These are phyloP conservation scores for Lathyrus oleraceus DNA, from an alignment of 306 rosid species.

Conservation along the genomic window DNA sequence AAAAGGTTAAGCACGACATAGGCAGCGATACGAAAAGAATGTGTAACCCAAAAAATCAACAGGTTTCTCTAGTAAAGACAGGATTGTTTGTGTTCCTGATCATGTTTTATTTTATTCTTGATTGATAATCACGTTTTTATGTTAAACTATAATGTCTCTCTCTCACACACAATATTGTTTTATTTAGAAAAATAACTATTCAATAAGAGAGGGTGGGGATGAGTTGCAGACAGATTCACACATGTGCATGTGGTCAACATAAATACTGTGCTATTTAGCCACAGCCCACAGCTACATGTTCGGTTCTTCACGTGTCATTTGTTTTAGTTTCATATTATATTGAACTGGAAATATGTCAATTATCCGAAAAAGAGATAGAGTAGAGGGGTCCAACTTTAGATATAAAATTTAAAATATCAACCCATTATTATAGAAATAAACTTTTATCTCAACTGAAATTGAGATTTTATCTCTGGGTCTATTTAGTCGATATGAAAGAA, in stretches of 20 bases:
- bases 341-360: too few relatives aligned
- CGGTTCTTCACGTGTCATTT: neutral
- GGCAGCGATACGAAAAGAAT: neutral
- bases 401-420: too few relatives aligned
- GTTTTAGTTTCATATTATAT: too few relatives aligned
- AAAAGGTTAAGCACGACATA: neutral
- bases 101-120: slow-evolving; percentile 10
- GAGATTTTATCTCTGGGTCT: too few relatives aligned
- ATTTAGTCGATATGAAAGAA: too few relatives aligned
- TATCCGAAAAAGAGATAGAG: too few relatives aligned
- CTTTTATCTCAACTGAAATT: too few relatives aligned
- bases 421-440: too few relatives aligned
- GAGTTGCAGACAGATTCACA: neutral
- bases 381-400: too few relatives aligned
- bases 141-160: slow-evolving; percentile 28
- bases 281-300: slow-evolving; percentile 26
- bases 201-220: slow-evolving; percentile 7
- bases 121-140: slow-evolving; percentile 31
- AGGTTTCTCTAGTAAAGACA: slow-evolving; percentile 6
- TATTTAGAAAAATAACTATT: slow-evolving; percentile 19
- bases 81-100: neutral
- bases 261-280: slow-evolving; percentile 34
- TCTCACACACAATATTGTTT: slow-evolving; percentile 8
- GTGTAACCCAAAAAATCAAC: slow-evolving; percentile 13
- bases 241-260: slow-evolving; percentile 30